phyloP scores from a whole-genome alignment of 306 rosid genomes.

The Inga laurina region DNA sequence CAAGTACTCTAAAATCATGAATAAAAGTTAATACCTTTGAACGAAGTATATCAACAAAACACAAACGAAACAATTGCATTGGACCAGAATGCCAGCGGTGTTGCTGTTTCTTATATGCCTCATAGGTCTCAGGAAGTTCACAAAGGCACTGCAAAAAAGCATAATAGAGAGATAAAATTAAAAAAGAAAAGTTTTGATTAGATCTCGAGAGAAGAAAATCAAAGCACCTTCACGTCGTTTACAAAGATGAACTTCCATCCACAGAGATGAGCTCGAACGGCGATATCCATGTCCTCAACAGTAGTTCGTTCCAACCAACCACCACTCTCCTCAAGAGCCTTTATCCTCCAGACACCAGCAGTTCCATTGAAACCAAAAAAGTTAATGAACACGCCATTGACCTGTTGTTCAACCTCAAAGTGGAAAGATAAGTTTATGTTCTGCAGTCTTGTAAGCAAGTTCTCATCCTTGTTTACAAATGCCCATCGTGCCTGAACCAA shows the following conservation, averaged over 20 bases:
- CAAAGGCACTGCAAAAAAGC: constrained; percentile 83
- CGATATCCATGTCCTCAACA: constrained; percentile 99
- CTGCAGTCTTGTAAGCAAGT: constrained; percentile 95
- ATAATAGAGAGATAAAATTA: constrained; percentile 28
- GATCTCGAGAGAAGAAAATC: constrained; percentile 17
- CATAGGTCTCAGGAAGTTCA: constrained; percentile 98
- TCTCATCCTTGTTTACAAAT: constrained; percentile 97
- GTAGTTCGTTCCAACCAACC: constrained; percentile 99
- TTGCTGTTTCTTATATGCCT: constrained; percentile 96
- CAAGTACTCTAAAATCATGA: constrained; percentile 6
- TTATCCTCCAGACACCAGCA: constrained; percentile 97
- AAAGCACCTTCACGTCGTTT: constrained; percentile 83
- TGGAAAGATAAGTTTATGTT: constrained; percentile 91
- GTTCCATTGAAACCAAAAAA: constrained; percentile 98
- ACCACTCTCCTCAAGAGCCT: constrained; percentile 95
- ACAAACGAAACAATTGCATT: constrained; percentile 92
- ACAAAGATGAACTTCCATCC: constrained; percentile 98
- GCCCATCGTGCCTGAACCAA: constrained; percentile 97
- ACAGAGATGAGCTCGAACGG: constrained; percentile 97
- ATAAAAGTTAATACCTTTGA: constrained; percentile 67
- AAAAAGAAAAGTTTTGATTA: constrained; percentile 28
- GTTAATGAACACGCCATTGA: constrained; percentile 82
- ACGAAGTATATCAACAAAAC: constrained; percentile 82
- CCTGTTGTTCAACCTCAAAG: constrained; percentile 99
- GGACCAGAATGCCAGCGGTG: constrained; percentile 99